phyloP scores from a whole-genome alignment of 179 eudicot genomes.

The Carnegiea gigantea region DNA sequence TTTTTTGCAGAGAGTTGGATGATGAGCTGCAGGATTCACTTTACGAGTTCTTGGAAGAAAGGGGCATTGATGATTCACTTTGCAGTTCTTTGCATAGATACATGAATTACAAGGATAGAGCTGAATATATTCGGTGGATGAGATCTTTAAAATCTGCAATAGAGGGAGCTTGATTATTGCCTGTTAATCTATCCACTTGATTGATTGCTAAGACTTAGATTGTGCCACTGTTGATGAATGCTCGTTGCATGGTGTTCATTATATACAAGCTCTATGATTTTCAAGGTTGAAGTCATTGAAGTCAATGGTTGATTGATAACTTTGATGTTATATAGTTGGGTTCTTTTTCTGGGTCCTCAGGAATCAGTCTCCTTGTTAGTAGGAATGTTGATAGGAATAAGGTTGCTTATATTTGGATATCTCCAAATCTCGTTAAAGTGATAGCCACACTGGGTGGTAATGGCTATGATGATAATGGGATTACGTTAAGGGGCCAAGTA shows the following conservation, averaged over 20 bases:
- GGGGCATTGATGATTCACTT: conserved; percentile 75
- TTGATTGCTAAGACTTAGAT: not conserved
- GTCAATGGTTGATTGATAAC: not conserved
- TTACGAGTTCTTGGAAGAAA: conserved; percentile 66
- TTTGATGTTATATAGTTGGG: not conserved
- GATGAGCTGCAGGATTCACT: conserved; percentile 75
- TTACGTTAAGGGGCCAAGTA: not conserved
- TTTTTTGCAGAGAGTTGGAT: conserved; percentile 71
- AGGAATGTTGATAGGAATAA: no score
- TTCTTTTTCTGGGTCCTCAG: no score
- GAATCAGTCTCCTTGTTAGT: no score
- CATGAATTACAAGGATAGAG: conserved; percentile 58
- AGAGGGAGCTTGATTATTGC: conserved; percentile 29
- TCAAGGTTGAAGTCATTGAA: not conserved
- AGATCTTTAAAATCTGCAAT: conserved; percentile 51
- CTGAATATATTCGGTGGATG: conserved; percentile 77
- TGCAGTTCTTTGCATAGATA: conserved; percentile 64
- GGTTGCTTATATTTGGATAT: no score
- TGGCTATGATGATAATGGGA: not conserved
- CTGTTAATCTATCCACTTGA: not conserved
- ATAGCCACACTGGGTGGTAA: not conserved
- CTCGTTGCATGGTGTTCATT: not conserved
- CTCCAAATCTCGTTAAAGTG: no score
- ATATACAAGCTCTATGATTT: not conserved
- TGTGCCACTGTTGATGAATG: not conserved